A percentile compares a stretch with the other conserved stretches of the same genome.
phyloP scores from a whole-genome alignment of 1,284 basidiomycete genomes.

The Lentinula novae-zelandiae region DNA sequence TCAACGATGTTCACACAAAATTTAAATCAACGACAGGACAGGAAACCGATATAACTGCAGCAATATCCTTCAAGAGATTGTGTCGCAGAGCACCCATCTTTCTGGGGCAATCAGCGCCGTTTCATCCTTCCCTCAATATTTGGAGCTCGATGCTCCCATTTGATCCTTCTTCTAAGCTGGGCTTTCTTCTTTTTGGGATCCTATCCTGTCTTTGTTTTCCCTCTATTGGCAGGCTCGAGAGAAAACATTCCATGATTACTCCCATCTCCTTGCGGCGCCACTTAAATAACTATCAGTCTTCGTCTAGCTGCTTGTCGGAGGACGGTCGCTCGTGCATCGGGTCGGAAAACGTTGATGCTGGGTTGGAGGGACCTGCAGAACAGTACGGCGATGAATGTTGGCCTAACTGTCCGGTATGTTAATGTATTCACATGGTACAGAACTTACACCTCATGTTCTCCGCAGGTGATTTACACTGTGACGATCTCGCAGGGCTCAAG shows the following conservation, averaged over 20 bases:
- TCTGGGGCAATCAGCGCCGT: background rate
- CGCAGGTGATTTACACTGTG: background rate
- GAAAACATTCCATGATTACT: background rate
- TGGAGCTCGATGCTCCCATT: background rate
- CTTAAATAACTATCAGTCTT: background rate
- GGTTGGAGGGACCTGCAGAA: background rate
- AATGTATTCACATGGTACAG: background rate
- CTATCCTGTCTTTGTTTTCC: background rate
- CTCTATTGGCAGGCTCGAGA: background rate
- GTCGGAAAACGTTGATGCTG: background rate
- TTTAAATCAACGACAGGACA: background rate
- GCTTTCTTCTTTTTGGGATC: background rate
- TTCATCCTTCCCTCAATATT: too few relatives aligned
- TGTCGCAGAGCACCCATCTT: background rate
- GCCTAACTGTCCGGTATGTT: background rate
- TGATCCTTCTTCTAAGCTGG: background rate
- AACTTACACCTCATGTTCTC: background rate
- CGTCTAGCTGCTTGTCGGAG: too few relatives aligned
- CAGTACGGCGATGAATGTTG: background rate
- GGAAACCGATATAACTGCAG: too few relatives aligned
- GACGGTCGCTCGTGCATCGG: background rate
- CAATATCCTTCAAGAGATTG: too few relatives aligned
- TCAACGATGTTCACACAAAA: background rate
- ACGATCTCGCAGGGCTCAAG: constrained; percentile 10
- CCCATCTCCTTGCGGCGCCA: background rate